Evolutionary conservation across 225 moss, liverwort and hornwort genomes (phyloP).

Genomic region (Marchantia polymorpha): DNA sequence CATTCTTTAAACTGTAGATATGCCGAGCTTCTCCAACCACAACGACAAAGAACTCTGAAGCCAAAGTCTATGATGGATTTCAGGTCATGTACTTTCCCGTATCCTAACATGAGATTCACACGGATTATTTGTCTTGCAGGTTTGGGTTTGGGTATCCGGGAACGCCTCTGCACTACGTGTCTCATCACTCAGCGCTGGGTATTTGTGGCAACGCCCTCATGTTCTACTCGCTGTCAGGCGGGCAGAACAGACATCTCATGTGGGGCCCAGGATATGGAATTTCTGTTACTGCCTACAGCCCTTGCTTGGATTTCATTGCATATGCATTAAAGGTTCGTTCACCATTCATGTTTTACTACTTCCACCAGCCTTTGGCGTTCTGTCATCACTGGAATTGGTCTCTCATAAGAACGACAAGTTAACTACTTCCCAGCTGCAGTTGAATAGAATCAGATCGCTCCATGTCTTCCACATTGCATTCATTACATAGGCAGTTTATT

Average conservation of each 20-base stretch:
- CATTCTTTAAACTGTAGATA: background rate
- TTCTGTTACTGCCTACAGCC: conserved; percentile 52
- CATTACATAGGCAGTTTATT: too few species aligned
- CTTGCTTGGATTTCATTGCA: conserved; percentile 48
- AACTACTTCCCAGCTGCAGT: background rate
- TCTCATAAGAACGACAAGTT: background rate
- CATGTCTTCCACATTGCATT: background rate
- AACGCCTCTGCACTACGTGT: conserved; percentile 56
- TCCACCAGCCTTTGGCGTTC: background rate
- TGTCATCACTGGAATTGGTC: background rate
- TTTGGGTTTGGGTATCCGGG: conserved; percentile 78
- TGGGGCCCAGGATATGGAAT: conserved; percentile 70
- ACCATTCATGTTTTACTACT: background rate
- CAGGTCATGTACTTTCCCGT: background rate
- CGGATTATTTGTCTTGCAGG: conserved; percentile 28
- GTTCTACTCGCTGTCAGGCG: conserved; percentile 60
- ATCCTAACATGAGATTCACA: too few species aligned
- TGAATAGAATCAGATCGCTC: background rate
- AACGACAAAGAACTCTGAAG: background rate
- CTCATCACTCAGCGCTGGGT: conserved; percentile 50
- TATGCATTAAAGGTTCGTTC: conserved; percentile 66
- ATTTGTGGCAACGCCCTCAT: conserved; percentile 74
- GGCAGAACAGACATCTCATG: conserved; percentile 62
- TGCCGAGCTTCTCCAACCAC: background rate
- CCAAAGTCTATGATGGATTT: background rate